Percentiles rank a stretch among this genome's conserved stretches.
These are phyloP conservation scores for Myotisia sp. DNA, from an alignment of 2,329 filamentous ascomycete genomes.

Conservation along the genomic window DNA sequence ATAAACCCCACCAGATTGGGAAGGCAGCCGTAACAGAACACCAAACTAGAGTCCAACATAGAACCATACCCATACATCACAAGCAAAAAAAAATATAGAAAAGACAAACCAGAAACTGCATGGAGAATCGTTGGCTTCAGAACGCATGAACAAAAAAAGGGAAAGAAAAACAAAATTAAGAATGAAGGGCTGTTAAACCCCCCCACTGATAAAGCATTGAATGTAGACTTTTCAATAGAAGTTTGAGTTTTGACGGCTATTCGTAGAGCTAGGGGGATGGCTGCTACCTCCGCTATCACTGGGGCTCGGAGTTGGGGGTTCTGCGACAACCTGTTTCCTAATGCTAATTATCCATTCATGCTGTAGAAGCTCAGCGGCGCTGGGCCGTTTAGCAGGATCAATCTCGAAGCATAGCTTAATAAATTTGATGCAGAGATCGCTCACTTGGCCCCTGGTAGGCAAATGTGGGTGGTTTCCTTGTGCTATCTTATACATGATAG, in stretches of 20 bases:
- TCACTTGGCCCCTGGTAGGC: constrained; percentile 69
- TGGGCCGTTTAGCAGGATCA: constrained; percentile 64
- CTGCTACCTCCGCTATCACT: constrained; percentile 21
- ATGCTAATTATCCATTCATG: constrained; percentile 68
- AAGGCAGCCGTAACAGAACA: too few species aligned
- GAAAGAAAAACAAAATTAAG: too few species aligned
- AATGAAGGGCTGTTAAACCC: too few species aligned
- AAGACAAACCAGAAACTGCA: too few species aligned
- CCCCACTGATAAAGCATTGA: too few species aligned
- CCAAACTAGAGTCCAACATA: too few species aligned
- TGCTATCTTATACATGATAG: constrained; percentile 99
- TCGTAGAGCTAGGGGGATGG: constrained; percentile 8
- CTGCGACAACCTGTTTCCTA: constrained; percentile 34
- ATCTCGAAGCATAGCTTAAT: constrained; percentile 71
- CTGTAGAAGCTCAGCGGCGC: constrained; percentile 76
- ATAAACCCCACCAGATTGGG: too few species aligned
- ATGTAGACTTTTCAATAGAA: constrained; percentile 12
- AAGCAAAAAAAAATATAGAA: too few species aligned
- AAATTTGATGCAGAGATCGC: constrained; percentile 73
- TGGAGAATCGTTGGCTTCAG: too few species aligned
- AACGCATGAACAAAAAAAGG: too few species aligned
- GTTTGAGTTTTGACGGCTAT: constrained; percentile 14
- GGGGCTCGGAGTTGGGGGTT: constrained; percentile 26
- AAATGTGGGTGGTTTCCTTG: constrained; percentile 86
- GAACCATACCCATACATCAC: too few species aligned